Evolutionary conservation across 2,329 filamentous ascomycete species (phyloP).

Genomic region (Claviceps cyperi): DNA sequence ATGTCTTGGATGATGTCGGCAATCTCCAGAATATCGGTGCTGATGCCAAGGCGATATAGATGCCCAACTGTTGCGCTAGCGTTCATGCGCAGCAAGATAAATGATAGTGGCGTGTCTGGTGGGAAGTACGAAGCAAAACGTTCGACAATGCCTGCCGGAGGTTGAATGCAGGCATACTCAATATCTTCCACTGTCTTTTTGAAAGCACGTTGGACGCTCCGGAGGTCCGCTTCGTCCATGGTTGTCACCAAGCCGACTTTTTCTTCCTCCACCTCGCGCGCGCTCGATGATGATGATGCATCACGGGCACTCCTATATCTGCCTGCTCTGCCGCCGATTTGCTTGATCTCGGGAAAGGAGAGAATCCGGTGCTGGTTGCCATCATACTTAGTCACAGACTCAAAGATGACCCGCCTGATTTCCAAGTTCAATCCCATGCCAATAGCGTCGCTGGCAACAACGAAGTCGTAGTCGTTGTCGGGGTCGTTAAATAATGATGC

Average conservation of each 20-base stretch:
- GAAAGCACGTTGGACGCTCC: slow-evolving; percentile 49
- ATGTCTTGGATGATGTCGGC: slow-evolving; percentile 64
- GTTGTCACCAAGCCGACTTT: slow-evolving; percentile 65
- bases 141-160: slow-evolving; percentile 56
- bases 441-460: slow-evolving; percentile 90
- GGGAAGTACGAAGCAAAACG: slow-evolving; percentile 74
- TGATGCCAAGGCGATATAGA: slow-evolving; percentile 53
- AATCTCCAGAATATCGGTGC: slow-evolving; percentile 43
- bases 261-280: slow-evolving; percentile 16
- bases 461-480: slow-evolving; percentile 84
- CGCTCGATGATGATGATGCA: slow-evolving; percentile 6
- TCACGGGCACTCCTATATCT: slow-evolving; percentile 56
- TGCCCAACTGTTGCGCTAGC: slow-evolving; percentile 50
- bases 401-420: slow-evolving; percentile 83
- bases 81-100: slow-evolving; percentile 61
- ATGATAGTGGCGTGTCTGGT: slow-evolving; percentile 64
- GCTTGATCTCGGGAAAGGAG: slow-evolving; percentile 68
- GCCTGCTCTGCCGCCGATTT: slow-evolving; percentile 86
- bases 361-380: slow-evolving; percentile 44
- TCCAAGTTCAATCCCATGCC: slow-evolving; percentile 94
- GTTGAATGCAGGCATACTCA: slow-evolving; percentile 55
- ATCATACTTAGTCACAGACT: slow-evolving; percentile 60
- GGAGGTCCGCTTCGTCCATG: slow-evolving; percentile 56
- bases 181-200: slow-evolving; percentile 48
- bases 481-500: slow-evolving; percentile 90